Base-by-base conservation (phyloP, 2,329 filamentous ascomycete species). In the Cladosporium austrohemisphaericum region DNA sequence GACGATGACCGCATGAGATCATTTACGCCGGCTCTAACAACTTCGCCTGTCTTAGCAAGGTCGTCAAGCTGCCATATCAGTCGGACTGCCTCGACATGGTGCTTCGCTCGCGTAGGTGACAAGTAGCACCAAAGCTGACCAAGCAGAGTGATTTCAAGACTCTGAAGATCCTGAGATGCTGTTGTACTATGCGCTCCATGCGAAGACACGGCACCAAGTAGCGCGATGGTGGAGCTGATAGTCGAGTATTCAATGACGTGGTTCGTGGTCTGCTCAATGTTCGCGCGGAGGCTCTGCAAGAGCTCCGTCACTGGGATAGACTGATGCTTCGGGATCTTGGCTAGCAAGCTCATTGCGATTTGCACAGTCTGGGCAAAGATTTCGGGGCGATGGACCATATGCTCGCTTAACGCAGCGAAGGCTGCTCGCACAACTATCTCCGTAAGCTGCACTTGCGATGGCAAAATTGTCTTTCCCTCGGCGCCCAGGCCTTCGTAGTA, bases 71-170 rank as follows among this genome's bases (percentile, higher is more conserved):
- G 83, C 88, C 93, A 95, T 31, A 98, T 72, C 57, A 83, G 85
- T 50, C 87, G 83, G 7, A 94, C 88, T 14, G 90, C 85, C 70
- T 98, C 94, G 25, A 98, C 91, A 62, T 97, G 93, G 57, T 92
- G 94, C 63, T 95, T 95, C 0, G 91, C 90, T 54, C 85, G 84
- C 10, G 83, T 77, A n/a, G 88, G 84, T 0, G 89, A 87, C 31
- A 98, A 71, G 60, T 88, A 89, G 4, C 73, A 13, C 47, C 47
- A 50, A 2, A 50, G 28, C 2, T 50, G 23, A 16, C 38, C 47
- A 28, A 41, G 31, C 16, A 41, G 19, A n/a, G 23, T 38, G 26
- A 22, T 35, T 20, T 43, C 37, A 19, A 50, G 14, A 16, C 22
- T n/a, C 20, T 43, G 20, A 5, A 43, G 11, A 18, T 29, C 37